Percentiles rank a stretch among this genome's conserved stretches.
These are phyloP conservation scores for Bauhinia variegata DNA, from an alignment of 306 rosid genomes.

Conservation along the genomic window DNA sequence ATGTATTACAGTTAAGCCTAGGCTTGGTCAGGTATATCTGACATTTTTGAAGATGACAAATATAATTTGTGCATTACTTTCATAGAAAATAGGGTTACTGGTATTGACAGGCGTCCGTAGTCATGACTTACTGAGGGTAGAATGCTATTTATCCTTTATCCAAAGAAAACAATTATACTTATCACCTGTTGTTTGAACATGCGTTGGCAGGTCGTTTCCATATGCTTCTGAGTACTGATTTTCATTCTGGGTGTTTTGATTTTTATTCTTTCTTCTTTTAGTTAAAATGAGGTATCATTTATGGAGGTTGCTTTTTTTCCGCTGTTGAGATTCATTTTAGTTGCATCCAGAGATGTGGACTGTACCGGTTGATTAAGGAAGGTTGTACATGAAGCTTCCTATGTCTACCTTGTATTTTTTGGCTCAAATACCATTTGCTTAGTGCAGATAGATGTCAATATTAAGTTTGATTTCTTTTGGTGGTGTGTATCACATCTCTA, in stretches of 20 bases:
- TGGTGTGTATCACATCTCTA: constrained; percentile 36
- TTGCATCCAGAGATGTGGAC: constrained; percentile 29
- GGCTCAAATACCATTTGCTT: constrained; percentile 28
- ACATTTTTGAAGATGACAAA: background rate
- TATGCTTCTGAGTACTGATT: no score
- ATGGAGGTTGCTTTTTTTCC: background rate
- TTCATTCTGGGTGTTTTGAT: no score
- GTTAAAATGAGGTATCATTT: no score
- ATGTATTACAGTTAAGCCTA: no score
- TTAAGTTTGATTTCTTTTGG: constrained; percentile 42
- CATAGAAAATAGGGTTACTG: background rate
- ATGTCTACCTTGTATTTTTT: constrained; percentile 33
- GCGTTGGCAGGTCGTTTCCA: no score
- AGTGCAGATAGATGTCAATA: constrained; percentile 28
- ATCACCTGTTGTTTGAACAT: no score
- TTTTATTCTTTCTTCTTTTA: no score
- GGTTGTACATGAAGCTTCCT: constrained; percentile 31
- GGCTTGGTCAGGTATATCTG: background rate
- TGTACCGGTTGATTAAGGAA: constrained; percentile 40
- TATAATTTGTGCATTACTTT: background rate
- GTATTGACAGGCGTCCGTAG: background rate
- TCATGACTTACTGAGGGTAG: no score
- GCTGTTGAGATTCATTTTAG: constrained; percentile 18
- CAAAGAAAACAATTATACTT: no score
- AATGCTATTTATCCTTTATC: no score